Percentiles rank a stretch among this genome's conserved stretches.
phyloP scores from a whole-genome alignment of 441 rosid genomes.

The Hura crepitans region DNA sequence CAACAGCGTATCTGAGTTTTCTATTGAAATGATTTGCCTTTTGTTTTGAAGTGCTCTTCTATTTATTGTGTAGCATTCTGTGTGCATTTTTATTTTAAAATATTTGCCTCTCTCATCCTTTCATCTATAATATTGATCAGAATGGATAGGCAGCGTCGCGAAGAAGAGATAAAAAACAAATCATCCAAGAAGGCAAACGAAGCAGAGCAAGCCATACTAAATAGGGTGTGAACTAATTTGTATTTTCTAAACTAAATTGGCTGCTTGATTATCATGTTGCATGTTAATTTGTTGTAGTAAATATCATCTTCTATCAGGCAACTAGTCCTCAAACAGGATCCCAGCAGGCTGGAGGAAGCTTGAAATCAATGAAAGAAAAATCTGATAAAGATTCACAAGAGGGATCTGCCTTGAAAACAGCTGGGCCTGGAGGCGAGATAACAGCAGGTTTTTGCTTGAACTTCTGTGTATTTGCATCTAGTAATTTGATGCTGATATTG shows the following conservation, averaged over 20 bases:
- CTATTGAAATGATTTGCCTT: background rate
- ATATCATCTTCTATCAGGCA: conserved; percentile 45
- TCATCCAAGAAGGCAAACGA: conserved; percentile 84
- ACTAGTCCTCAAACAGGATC: conserved; percentile 86
- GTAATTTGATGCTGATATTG: background rate
- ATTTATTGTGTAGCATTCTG: conserved; percentile 1
- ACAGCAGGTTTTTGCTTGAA: conserved; percentile 73
- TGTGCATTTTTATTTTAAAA: conserved; percentile 10
- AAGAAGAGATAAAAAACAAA: conserved; percentile 82
- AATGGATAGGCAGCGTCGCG: conserved; percentile 98
- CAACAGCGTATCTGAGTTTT: background rate
- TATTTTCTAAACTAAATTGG: conserved; percentile 20
- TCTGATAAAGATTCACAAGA: conserved; percentile 74
- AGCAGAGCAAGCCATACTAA: conserved; percentile 80
- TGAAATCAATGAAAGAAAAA: conserved; percentile 91
- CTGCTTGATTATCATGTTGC: background rate
- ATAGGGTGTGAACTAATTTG: conserved; percentile 54
- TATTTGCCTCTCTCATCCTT: conserved; percentile 25
- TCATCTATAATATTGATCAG: conserved; percentile 34
- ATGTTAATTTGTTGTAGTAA: conserved; percentile 6
- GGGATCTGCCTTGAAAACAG: conserved; percentile 79
- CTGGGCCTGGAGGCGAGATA: conserved; percentile 96
- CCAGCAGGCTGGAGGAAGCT: conserved; percentile 75
- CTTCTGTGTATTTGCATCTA: conserved; percentile 18
- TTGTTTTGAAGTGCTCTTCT: background rate